Evolutionary conservation across 2,329 filamentous ascomycete species (phyloP), one percentile per base, ranked within the genome.

Genomic region (Triangularia verruculosa): DNA sequence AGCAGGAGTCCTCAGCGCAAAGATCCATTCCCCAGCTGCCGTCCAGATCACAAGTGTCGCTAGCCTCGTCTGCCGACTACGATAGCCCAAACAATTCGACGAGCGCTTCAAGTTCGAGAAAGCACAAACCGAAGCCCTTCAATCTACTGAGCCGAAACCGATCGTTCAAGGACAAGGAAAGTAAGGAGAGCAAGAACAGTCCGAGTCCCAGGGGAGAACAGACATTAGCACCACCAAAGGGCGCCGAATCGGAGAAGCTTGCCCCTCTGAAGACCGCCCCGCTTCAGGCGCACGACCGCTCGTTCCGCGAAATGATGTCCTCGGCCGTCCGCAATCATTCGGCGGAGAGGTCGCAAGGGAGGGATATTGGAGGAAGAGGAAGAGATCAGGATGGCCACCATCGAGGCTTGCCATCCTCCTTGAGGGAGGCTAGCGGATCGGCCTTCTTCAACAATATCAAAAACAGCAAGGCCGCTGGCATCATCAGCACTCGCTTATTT

Each of bases 401-500:
- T 72, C 70, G 76, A 75, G 75, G 77, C 72, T 85, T 80, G 70
- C 81, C 78, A 27, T 82, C 84, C 1, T 85, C 86, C 0, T 79
- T 83, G 68, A 83, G 84, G 60, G 87, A 89, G 55, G 86, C 83
- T 56, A 81, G 88, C 15, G 86, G 87, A 9, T 80, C 77, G 55
- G 82, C 83, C 1, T 87, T 95, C 61, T 85, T 95, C 72, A 90
- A 84, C 67, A 92, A 89, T 62, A 78, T 95, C 54, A 90, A 89
- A 68, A 89, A 84, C 17, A 89, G 85, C 58, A 89, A 88, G 70
- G 90, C 91, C 61, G 91, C 91, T 22, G 91, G 92, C 67, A 92
- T 92, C 71, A 86, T 94, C 66, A 89, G 91, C 68, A 94, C 93
- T 73, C 89, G 90, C 9, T 82, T 96, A 59, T 93, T 96, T 72